Conservation (phyloP, 1,139 yeast genomes). For the Pichia sp. region DNA sequence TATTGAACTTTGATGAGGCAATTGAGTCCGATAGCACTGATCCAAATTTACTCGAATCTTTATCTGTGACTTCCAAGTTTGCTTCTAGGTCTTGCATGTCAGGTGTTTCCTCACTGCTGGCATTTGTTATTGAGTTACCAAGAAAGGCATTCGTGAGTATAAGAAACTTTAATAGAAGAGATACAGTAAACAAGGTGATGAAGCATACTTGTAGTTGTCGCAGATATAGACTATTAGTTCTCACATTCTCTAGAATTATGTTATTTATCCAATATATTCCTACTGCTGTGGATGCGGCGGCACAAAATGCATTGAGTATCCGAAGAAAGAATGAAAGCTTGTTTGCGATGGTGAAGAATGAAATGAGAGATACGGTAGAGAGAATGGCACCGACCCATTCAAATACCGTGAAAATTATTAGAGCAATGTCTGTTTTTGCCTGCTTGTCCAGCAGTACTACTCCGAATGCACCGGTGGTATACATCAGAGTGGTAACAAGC, state of each 20-base stretch:
- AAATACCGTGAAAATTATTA: constrained; percentile 10
- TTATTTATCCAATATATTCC: constrained; percentile 17
- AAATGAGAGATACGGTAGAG: not conserved
- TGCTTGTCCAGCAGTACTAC: constrained; percentile 3
- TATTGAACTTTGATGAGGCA: not conserved
- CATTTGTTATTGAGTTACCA: no score
- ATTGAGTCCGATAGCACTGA: not conserved
- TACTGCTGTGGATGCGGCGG: constrained; percentile 4
- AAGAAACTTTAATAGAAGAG: constrained; percentile 7
- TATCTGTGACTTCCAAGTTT: not conserved
- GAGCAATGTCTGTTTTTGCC: constrained; percentile 1
- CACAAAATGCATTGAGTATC: not conserved
- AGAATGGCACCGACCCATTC: constrained; percentile 2
- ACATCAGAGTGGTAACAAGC: not conserved
- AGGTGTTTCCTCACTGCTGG: not conserved
- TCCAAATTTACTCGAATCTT: not conserved
- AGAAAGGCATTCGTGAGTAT: not conserved
- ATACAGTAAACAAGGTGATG: constrained; percentile 10
- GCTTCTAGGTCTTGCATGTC: no score
- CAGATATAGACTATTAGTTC: not conserved
- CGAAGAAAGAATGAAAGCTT: not conserved
- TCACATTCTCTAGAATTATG: constrained; percentile 4
- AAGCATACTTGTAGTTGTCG: constrained; percentile 12
- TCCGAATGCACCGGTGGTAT: constrained; percentile 6
- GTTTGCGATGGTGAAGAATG: not conserved